These are phyloP conservation scores for Grosmannia serpens DNA, from an alignment of 2,329 filamentous ascomycete genomes.

Conservation along the genomic window DNA sequence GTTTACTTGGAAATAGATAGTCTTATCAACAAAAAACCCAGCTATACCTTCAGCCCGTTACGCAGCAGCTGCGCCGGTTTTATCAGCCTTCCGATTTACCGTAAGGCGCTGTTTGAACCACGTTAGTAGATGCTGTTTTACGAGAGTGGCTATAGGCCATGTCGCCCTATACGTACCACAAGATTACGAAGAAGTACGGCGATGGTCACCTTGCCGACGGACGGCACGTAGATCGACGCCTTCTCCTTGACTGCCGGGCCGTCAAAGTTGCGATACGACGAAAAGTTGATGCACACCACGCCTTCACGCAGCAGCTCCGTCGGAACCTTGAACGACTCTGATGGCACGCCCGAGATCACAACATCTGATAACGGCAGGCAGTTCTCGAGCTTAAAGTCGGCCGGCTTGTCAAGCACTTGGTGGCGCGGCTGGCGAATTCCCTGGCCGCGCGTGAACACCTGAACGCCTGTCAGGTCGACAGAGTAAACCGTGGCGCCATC, in stretches of 20 bases:
- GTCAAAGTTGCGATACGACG: conserved; percentile 87
- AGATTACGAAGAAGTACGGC: conserved; percentile 82
- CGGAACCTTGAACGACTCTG: conserved; percentile 81
- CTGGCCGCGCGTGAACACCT: conserved; percentile 81
- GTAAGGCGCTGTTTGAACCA: conserved; percentile 3
- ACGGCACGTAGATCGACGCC: conserved; percentile 92
- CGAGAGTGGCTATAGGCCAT: neutral
- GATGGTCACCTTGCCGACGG: conserved; percentile 96
- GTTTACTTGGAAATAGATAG: neutral
- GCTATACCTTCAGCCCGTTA: neutral
- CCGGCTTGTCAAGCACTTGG: conserved; percentile 73
- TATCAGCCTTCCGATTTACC: neutral
- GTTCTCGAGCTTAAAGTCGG: conserved; percentile 60
- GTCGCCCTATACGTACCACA: conserved; percentile 41
- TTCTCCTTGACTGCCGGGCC: conserved; percentile 80
- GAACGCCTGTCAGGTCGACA: conserved; percentile 82
- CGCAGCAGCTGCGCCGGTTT: neutral
- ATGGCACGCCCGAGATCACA: conserved; percentile 85
- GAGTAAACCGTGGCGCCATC: conserved; percentile 94
- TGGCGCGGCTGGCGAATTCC: conserved; percentile 79
- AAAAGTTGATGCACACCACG: conserved; percentile 98
- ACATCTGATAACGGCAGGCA: conserved; percentile 84
- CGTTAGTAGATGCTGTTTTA: neutral
- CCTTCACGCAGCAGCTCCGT: conserved; percentile 74
- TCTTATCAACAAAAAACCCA: neutral